These are phyloP conservation scores for Coccomyxa sp. DNA, from an alignment of 139 green algal species.

Conservation along the genomic window DNA sequence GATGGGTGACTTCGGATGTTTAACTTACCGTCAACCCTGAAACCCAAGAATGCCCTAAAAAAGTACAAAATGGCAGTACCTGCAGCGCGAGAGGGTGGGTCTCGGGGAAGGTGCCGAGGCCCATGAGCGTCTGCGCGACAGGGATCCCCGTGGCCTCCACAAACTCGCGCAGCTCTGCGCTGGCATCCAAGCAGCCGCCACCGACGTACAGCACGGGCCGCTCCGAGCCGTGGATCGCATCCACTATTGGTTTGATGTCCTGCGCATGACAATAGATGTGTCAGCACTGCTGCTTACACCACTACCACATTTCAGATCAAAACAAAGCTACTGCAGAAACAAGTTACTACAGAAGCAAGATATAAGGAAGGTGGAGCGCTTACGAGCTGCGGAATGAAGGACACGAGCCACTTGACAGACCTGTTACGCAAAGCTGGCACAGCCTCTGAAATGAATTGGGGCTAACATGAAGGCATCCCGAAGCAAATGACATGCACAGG, in stretches of 20 bases:
- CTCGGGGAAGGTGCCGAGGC: constrained; percentile 76
- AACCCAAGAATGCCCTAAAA: no score
- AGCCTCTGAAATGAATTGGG: no score
- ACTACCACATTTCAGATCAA: neutral
- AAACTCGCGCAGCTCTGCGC: constrained; percentile 81
- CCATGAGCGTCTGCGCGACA: constrained; percentile 93
- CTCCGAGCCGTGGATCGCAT: constrained; percentile 30
- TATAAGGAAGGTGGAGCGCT: neutral
- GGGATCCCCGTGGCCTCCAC: constrained; percentile 75
- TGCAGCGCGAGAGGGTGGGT: constrained; percentile 60
- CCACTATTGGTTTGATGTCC: neutral
- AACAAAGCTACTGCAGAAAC: neutral
- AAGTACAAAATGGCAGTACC: constrained; percentile 52
- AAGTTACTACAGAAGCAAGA: neutral
- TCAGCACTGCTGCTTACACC: neutral
- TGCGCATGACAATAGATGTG: neutral
- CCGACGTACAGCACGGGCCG: constrained; percentile 80
- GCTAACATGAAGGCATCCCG: no score
- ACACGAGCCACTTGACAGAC: no score
- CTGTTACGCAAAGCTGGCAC: no score
- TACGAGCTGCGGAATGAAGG: constrained; percentile 30
- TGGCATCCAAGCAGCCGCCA: constrained; percentile 82
- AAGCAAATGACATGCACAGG: no score
- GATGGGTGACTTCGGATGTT: no score
- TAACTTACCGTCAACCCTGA: no score